These are phyloP conservation scores for Jaltomata sinuosa DNA, from an alignment of 257 asterid genomes.

Conservation along the genomic window DNA sequence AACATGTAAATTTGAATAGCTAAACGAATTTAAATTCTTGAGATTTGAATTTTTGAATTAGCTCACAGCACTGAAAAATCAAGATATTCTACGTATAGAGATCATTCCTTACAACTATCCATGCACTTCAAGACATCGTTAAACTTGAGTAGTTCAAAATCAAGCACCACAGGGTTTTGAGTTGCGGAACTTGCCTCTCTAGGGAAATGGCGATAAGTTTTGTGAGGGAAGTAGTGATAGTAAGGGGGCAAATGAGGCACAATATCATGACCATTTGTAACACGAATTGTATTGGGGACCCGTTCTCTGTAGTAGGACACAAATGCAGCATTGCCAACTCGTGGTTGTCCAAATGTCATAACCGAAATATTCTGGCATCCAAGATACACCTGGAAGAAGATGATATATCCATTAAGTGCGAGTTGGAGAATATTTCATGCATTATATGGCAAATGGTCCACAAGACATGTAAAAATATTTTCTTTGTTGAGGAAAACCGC, in stretches of 20 bases:
- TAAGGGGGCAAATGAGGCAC: slow-evolving; percentile 99
- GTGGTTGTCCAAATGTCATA: slow-evolving; percentile 94
- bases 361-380: slow-evolving; percentile 60
- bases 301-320: slow-evolving; percentile 53
- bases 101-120: neutral
- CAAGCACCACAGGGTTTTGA: neutral
- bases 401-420: neutral
- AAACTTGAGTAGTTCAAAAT: neutral
- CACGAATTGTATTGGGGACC: slow-evolving; percentile 74
- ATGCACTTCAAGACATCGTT: neutral
- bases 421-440: neutral
- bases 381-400: slow-evolving; percentile 47
- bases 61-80: neutral
- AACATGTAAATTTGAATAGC: neutral
- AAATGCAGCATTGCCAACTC: slow-evolving; percentile 84
- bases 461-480: neutral
- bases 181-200: slow-evolving; percentile 60
- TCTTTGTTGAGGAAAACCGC: neutral
- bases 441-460: neutral
- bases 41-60: neutral
- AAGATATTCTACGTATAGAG: neutral
- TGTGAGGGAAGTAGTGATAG: slow-evolving; percentile 52
- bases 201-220: slow-evolving; percentile 88
- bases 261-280: slow-evolving; percentile 75
- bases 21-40: neutral